Evolutionary conservation across 73 alveolate genomes (phyloP), one percentile per base, ranked within the genome.

Genomic region (Tetrahymena borealis): DNA sequence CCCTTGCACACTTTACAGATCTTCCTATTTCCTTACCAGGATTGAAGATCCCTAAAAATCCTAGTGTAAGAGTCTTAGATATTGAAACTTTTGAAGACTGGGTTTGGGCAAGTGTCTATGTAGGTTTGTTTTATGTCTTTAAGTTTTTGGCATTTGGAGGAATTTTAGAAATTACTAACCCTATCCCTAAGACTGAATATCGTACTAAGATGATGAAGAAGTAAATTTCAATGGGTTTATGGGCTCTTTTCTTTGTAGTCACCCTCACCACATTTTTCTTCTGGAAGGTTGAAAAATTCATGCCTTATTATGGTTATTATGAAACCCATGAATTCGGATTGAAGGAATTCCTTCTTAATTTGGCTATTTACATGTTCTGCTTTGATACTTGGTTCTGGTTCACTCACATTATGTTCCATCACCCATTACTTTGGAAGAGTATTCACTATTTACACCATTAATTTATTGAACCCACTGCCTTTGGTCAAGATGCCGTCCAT

Each of bases 401-500:
- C 90, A 93, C 95, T 5, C 95, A 93, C 35, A 85, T 93, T 38
- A 85, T 93, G 4, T 78, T 93, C 39, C 95, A 93, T 90, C 78
- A 79, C 11, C 95, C 95, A 79, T 93, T 78, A 39, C 79, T 93
- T 38, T 93, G 95, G 95, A 93, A 93, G 33, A 40, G 79, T 28
- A 85, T 93, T 39, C 95, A 93, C 38, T 60, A 78, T 32, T 32
- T 79, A 40, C 95, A 93, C 39, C 95, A 93, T 85, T 60, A 93
- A 79, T 93, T 93, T 39, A 33, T 93, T 31, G 95, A 93, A 93
- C 95, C 95, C 4, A 93, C 95, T 33, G 95, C 95, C 42, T 93
- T 93, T 93, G 95, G 93, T 1, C 41, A 93, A 93, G 95, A 93
- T 93, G 95, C 95, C 8, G 95, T 93, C 15, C 95, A 93, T 40